These are phyloP conservation scores for Inga leiocalycina DNA, from an alignment of 306 rosid species.

Conservation along the genomic window DNA sequence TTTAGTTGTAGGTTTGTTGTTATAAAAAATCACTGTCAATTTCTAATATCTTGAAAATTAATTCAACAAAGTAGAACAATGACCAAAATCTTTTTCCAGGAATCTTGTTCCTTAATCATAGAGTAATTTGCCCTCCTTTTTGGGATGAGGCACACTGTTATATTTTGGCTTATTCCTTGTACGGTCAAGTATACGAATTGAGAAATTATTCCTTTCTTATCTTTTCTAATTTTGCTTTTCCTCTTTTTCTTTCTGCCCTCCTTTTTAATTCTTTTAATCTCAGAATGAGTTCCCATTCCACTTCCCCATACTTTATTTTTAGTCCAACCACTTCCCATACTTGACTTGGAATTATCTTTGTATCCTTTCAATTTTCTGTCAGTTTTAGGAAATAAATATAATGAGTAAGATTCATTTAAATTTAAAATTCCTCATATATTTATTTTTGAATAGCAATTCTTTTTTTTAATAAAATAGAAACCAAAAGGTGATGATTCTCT, in stretches of 20 bases:
- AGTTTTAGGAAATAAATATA: background rate
- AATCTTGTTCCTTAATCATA: background rate
- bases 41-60: background rate
- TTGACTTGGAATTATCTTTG: background rate
- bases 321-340: background rate
- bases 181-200: background rate
- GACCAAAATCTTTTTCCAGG: background rate
- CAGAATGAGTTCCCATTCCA: too few relatives aligned
- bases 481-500: background rate
- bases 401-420: background rate
- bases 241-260: too few relatives aligned
- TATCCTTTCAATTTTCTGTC: background rate
- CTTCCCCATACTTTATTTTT: background rate
- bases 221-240: background rate
- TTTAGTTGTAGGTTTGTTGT: background rate
- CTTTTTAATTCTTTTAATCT: too few relatives aligned
- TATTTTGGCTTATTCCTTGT: background rate
- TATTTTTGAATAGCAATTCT: background rate
- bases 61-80: background rate
- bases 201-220: constrained; percentile 9
- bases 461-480: background rate
- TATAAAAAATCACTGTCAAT: background rate
- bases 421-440: background rate
- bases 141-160: background rate
- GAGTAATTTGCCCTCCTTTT: background rate